Evolutionary conservation across 129 eudicot genomes (phyloP).

Genomic region (Daucus carota): DNA sequence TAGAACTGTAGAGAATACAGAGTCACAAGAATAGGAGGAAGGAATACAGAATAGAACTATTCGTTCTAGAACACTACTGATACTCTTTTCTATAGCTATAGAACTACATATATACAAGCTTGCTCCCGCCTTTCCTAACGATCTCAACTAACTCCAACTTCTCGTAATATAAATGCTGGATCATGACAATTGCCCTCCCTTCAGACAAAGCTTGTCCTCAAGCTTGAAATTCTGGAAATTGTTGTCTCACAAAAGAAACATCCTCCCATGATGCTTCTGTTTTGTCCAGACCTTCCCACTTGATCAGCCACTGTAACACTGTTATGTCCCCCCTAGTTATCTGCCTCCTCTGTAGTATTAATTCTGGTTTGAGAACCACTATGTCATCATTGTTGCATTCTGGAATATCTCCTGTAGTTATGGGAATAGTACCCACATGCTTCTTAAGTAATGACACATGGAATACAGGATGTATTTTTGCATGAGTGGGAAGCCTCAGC

Average conservation of each 20-base stretch:
- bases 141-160: no score
- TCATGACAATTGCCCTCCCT: background rate
- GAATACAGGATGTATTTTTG: constrained; percentile 4
- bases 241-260: background rate
- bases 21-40: no score
- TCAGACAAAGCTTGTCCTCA: background rate
- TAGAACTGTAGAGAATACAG: no score
- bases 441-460: constrained; percentile 13
- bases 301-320: background rate
- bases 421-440: background rate
- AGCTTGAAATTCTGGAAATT: background rate
- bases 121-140: no score
- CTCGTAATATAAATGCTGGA: no score
- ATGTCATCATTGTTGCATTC: no score
- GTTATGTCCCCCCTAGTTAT: background rate
- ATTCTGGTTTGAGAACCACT: background rate
- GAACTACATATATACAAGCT: no score
- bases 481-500: background rate
- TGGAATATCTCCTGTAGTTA: background rate
- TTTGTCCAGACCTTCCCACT: background rate
- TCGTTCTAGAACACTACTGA: no score
- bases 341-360: background rate
- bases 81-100: no score
- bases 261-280: background rate
- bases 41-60: no score